Conservation (phyloP, 129 eudicot genomes). For the Tagetes patula region DNA sequence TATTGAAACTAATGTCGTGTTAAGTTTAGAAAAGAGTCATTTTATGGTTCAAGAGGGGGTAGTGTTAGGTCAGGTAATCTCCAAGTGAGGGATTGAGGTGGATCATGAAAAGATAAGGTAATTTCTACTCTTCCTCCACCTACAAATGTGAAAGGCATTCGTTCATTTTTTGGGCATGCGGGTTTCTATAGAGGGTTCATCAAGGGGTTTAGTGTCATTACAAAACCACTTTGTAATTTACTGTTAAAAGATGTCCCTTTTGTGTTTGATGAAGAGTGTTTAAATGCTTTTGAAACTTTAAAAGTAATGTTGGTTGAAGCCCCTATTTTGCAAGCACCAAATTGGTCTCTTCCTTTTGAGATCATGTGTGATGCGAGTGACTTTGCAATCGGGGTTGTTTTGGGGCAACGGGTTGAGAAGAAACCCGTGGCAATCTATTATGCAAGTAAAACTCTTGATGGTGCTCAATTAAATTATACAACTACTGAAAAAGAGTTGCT, state of each 20-base stretch:
- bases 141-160: background rate
- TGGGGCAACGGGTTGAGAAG: too few species aligned
- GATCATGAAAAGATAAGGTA: background rate
- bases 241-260: too few species aligned
- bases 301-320: background rate
- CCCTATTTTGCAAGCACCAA: background rate
- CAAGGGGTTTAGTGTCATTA: background rate
- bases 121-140: background rate
- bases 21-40: background rate
- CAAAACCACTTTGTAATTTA: background rate
- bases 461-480: too few species aligned
- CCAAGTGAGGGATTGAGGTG: background rate
- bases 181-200: background rate
- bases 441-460: too few species aligned
- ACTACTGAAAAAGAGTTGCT: background rate
- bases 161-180: background rate
- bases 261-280: background rate
- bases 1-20: background rate
- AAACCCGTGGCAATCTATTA: too few species aligned
- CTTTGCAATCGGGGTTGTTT: too few species aligned
- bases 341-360: background rate
- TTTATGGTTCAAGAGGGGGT: background rate
- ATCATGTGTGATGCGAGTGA: too few species aligned
- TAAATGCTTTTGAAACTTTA: background rate
- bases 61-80: background rate